A percentile compares a stretch with the other conserved stretches of the same genome.
phyloP scores from a whole-genome alignment of 2,329 filamentous ascomycete genomes.

The Cryphonectria carpinicola region DNA sequence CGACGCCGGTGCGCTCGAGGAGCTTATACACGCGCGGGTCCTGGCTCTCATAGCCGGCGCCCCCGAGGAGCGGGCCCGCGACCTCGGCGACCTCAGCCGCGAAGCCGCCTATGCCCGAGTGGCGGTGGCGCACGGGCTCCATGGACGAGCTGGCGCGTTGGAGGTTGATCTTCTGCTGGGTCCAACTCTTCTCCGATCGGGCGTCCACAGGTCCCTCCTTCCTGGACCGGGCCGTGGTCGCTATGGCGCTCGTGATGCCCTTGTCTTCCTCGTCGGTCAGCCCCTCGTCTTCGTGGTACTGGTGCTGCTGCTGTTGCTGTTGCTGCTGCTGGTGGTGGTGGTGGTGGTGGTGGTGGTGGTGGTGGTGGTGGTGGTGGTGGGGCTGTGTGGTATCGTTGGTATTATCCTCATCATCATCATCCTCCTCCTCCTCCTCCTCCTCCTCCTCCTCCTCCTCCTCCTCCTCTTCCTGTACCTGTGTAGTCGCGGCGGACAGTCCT shows the following conservation, averaged over 20 bases:
- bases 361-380: too few relatives aligned
- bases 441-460: slow-evolving; percentile 34
- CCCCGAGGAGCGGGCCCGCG: slow-evolving; percentile 53
- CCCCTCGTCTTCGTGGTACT: slow-evolving; percentile 30
- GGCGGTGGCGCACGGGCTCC: slow-evolving; percentile 63
- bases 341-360: too few relatives aligned
- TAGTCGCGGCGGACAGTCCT: slow-evolving; percentile 17
- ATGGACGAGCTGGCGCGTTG: slow-evolving; percentile 74
- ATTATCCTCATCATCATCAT: neutral
- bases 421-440: neutral
- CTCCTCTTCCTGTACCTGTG: slow-evolving; percentile 32
- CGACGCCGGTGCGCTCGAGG: slow-evolving; percentile 71
- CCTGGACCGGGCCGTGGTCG: slow-evolving; percentile 29
- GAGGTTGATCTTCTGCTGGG: slow-evolving; percentile 76
- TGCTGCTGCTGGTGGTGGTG: too few relatives aligned
- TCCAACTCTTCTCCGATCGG: slow-evolving; percentile 64
- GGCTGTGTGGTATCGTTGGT: neutral
- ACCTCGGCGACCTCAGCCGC: slow-evolving; percentile 44
- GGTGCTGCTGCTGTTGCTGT: too few relatives aligned
- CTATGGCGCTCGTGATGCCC: slow-evolving; percentile 39
- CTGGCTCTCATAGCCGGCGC: slow-evolving; percentile 59
- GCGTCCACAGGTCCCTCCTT: slow-evolving; percentile 47
- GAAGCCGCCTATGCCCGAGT: slow-evolving; percentile 36
- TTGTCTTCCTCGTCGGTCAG: slow-evolving; percentile 44
- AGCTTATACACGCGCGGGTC: slow-evolving; percentile 68